Evolutionary conservation across 2,329 filamentous ascomycete genomes (phyloP).

Genomic region (Trichoderma brevicompactum): DNA sequence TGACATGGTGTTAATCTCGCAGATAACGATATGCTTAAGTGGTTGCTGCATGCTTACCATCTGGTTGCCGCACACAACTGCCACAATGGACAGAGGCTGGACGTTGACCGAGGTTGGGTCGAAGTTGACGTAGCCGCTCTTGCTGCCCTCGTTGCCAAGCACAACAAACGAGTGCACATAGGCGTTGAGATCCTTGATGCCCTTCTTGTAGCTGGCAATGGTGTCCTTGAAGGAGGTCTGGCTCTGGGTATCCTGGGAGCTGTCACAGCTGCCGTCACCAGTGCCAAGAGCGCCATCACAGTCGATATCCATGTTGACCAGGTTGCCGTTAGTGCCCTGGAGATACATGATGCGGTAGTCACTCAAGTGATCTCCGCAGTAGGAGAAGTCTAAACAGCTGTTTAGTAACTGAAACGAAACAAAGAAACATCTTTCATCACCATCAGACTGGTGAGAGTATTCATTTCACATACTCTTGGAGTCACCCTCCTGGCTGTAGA

Average conservation of each 20-base stretch:
- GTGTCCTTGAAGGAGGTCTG: conserved; percentile 51
- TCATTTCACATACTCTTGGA: conserved; percentile 34
- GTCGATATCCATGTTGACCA: conserved; percentile 47
- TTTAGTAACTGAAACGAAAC: not conserved
- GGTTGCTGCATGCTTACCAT: conserved; percentile 40
- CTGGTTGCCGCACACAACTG: conserved; percentile 56
- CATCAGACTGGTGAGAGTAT: not conserved
- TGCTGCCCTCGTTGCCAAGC: conserved; percentile 53
- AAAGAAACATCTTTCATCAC: too few species aligned
- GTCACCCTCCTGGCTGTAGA: conserved; percentile 39
- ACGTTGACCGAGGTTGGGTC: conserved; percentile 49
- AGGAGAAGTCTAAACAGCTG: conserved; percentile 32
- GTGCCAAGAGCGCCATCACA: conserved; percentile 56
- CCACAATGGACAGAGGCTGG: conserved; percentile 56
- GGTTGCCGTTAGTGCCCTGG: conserved; percentile 44
- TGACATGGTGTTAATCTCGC: conserved; percentile 32
- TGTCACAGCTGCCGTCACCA: conserved; percentile 42
- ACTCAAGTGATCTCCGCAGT: conserved; percentile 49
- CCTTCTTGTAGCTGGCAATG: conserved; percentile 43
- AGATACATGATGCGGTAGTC: conserved; percentile 50
- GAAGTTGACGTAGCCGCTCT: conserved; percentile 43
- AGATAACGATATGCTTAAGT: not conserved
- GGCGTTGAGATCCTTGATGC: conserved; percentile 52
- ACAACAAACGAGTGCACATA: conserved; percentile 59
- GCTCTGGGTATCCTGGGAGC: conserved; percentile 47